These are phyloP conservation scores for Ilex asprella DNA, from an alignment of 257 asterid genomes.

Conservation along the genomic window DNA sequence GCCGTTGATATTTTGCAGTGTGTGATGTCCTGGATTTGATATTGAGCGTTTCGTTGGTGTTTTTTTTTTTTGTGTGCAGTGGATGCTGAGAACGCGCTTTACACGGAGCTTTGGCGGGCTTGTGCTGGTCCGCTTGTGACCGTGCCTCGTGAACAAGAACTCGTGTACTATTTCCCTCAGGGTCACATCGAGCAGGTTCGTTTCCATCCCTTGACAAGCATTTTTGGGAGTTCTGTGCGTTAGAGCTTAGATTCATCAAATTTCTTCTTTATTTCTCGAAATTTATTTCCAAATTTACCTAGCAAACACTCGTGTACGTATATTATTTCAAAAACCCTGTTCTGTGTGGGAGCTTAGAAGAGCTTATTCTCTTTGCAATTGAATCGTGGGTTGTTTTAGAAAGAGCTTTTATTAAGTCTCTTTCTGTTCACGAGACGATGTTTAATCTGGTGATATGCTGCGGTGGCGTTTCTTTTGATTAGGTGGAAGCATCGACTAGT, in stretches of 20 bases:
- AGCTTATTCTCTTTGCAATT: too few relatives aligned
- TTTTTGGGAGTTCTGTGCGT: neutral
- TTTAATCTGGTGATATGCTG: too few relatives aligned
- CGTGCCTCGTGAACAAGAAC: constrained; percentile 72
- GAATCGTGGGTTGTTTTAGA: neutral
- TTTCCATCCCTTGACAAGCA: neutral
- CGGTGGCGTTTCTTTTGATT: constrained; percentile 10
- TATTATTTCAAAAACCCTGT: neutral
- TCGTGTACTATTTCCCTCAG: constrained; percentile 90
- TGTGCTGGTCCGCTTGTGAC: constrained; percentile 98
- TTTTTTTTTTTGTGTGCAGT: constrained; percentile 19
- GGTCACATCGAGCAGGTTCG: constrained; percentile 95
- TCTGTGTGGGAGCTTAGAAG: neutral
- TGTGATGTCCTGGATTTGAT: neutral
- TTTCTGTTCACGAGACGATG: neutral
- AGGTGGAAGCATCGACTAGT: constrained; percentile 98
- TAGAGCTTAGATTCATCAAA: neutral
- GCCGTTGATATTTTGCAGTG: neutral
- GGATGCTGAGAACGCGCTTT: constrained; percentile 76
- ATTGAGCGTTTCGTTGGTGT: neutral
- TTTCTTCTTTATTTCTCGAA: neutral
- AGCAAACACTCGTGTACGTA: neutral
- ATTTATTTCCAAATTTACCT: neutral
- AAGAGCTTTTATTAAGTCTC: too few relatives aligned
- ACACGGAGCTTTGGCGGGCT: constrained; percentile 88